These are phyloP conservation scores for Phoma herbarum DNA, from an alignment of 2,329 filamentous ascomycete genomes.

Conservation along the genomic window DNA sequence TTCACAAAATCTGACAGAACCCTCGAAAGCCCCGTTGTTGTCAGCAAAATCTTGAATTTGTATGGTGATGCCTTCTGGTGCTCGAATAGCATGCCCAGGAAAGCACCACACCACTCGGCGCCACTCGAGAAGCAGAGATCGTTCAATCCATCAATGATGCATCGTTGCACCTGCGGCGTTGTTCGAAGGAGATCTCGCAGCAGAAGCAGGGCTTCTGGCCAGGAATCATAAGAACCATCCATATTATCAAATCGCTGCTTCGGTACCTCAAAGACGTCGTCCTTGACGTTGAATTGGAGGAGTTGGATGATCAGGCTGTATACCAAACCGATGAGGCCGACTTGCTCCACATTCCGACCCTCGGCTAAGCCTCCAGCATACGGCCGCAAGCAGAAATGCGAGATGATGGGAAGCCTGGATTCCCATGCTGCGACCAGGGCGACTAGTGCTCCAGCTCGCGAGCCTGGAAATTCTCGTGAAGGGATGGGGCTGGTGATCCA, in stretches of 20 bases:
- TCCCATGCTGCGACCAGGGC: slow-evolving; percentile 21
- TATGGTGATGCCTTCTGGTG: background rate
- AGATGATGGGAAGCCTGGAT: slow-evolving; percentile 24
- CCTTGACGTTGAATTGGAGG: slow-evolving; percentile 22
- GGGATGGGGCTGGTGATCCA: background rate
- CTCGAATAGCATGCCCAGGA: background rate
- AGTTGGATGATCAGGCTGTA: slow-evolving; percentile 28
- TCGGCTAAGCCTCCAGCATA: background rate
- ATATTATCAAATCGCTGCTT: background rate
- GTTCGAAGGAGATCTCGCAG: slow-evolving; percentile 1
- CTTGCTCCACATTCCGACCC: slow-evolving; percentile 11
- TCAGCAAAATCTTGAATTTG: background rate
- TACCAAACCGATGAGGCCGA: slow-evolving; percentile 26
- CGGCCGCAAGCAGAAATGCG: slow-evolving; percentile 27
- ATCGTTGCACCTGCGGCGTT: slow-evolving; percentile 1
- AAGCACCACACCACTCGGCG: background rate
- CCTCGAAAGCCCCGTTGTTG: background rate
- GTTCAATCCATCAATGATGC: slow-evolving; percentile 5
- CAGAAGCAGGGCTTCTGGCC: slow-evolving; percentile 8
- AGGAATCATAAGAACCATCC: slow-evolving; percentile 12
- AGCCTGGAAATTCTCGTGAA: background rate
- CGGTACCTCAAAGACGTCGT: slow-evolving; percentile 1
- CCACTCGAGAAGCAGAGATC: slow-evolving; percentile 1
- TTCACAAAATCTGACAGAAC: background rate
- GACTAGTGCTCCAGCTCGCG: slow-evolving; percentile 1